Evolutionary conservation across 148 eudicot genomes (phyloP).

Genomic region (Pharnaceum exiguum): DNA sequence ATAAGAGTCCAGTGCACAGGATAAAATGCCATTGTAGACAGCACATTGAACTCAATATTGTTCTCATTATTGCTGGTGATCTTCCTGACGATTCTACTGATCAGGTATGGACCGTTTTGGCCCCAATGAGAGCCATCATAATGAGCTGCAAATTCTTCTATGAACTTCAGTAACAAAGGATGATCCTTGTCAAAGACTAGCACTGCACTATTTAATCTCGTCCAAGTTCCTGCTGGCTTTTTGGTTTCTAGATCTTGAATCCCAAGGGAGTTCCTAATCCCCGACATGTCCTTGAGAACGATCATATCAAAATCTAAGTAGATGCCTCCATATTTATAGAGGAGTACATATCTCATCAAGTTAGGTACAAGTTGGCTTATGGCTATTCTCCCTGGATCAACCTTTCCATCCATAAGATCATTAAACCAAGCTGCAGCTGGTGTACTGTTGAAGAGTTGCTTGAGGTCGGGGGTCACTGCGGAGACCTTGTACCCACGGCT

Average conservation of each 20-base stretch:
- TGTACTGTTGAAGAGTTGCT: constrained; percentile 35
- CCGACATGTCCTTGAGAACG: constrained; percentile 40
- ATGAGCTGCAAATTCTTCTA: constrained; percentile 50
- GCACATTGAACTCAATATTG: constrained; percentile 29
- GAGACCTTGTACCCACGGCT: constrained; percentile 28
- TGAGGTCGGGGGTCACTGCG: constrained; percentile 38
- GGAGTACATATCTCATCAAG: constrained; percentile 45
- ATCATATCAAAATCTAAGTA: constrained; percentile 66
- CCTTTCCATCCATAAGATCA: constrained; percentile 40
- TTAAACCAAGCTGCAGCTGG: constrained; percentile 57
- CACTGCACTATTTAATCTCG: constrained; percentile 62
- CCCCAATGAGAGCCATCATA: constrained; percentile 81
- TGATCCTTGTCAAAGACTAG: constrained; percentile 64
- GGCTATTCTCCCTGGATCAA: constrained; percentile 55
- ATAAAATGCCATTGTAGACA: constrained; percentile 59
- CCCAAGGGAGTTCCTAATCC: constrained; percentile 54
- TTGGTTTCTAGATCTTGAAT: constrained; percentile 49
- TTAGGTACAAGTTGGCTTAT: constrained; percentile 70
- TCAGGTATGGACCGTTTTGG: constrained; percentile 66
- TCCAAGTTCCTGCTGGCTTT: constrained; percentile 30
- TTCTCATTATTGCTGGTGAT: not conserved
- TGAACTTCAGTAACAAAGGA: constrained; percentile 48
- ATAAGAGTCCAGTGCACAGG: constrained; percentile 55
- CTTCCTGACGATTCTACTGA: constrained; percentile 44
- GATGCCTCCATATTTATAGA: constrained; percentile 74